Percentiles rank a stretch among this genome's conserved stretches.
Evolutionary conservation across 2,329 filamentous ascomycete species (phyloP).

Genomic region (Colletotrichum noveboracense): DNA sequence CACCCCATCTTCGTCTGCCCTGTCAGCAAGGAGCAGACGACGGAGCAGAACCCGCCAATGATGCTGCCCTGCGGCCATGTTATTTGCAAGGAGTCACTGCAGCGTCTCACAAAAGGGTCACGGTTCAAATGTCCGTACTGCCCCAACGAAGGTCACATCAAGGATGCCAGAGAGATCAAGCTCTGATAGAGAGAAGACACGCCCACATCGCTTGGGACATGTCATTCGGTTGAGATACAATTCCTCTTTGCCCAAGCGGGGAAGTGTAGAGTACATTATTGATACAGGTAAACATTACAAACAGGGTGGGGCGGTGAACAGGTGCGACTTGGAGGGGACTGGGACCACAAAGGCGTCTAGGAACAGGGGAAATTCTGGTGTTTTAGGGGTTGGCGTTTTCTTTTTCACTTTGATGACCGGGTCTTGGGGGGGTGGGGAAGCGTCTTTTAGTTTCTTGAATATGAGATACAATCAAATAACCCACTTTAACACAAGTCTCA

Average conservation of each 20-base stretch:
- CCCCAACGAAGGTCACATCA: slow-evolving; percentile 79
- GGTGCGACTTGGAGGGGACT: neutral
- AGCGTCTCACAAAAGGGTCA: slow-evolving; percentile 77
- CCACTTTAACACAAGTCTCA: neutral
- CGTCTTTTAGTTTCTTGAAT: neutral
- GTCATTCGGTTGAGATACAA: neutral
- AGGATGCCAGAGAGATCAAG: slow-evolving; percentile 77
- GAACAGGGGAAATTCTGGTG: neutral
- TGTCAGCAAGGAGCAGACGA: slow-evolving; percentile 95
- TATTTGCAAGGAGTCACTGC: slow-evolving; percentile 83
- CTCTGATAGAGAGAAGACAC: slow-evolving; percentile 45
- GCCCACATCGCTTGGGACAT: neutral
- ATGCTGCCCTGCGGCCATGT: slow-evolving; percentile 97
- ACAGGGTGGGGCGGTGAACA: slow-evolving; percentile 8
- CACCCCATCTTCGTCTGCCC: slow-evolving; percentile 98
- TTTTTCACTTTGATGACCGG: neutral
- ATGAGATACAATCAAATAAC: neutral
- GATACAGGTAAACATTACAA: slow-evolving; percentile 18
- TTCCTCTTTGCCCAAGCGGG: neutral
- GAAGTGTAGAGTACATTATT: neutral
- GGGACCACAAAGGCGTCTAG: neutral
- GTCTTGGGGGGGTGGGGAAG: neutral
- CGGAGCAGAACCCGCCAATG: slow-evolving; percentile 92
- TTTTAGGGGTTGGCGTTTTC: neutral
- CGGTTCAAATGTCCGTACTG: slow-evolving; percentile 98